These are phyloP conservation scores for Chrysophaeum taylorii DNA, from an alignment of 352 stramenopile species.

Conservation along the genomic window DNA sequence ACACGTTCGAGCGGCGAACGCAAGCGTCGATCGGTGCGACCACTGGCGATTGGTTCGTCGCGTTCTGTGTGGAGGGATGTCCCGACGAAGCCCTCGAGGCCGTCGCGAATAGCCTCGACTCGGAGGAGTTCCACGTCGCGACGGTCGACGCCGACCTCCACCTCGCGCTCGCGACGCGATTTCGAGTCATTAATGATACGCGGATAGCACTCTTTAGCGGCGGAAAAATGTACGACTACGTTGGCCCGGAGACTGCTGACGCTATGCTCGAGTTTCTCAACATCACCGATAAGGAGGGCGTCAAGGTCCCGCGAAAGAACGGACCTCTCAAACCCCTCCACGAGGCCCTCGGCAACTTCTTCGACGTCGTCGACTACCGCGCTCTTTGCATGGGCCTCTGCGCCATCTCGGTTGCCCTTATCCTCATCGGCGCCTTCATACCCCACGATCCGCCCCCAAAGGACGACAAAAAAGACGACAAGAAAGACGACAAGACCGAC, in stretches of 20 bases:
- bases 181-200: neutral
- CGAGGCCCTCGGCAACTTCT: neutral
- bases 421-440: neutral
- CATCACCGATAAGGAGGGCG: neutral
- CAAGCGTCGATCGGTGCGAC: neutral
- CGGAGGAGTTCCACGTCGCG: neutral
- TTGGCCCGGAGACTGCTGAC: too few relatives aligned
- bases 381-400: neutral
- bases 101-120: neutral
- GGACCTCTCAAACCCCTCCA: too few relatives aligned
- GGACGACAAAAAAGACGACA: neutral
- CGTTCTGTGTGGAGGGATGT: neutral
- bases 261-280: too few relatives aligned
- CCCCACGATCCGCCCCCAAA: neutral
- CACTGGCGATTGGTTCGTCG: conserved; percentile 1
- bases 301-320: neutral
- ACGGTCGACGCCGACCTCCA: neutral
- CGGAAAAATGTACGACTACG: neutral
- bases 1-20: neutral
- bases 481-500: neutral
- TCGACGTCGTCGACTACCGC: neutral
- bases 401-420: neutral
- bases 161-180: neutral
- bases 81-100: neutral
- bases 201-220: neutral